These are phyloP conservation scores for Athelia psychrophila DNA, from an alignment of 1,284 basidiomycete species.

Conservation along the genomic window DNA sequence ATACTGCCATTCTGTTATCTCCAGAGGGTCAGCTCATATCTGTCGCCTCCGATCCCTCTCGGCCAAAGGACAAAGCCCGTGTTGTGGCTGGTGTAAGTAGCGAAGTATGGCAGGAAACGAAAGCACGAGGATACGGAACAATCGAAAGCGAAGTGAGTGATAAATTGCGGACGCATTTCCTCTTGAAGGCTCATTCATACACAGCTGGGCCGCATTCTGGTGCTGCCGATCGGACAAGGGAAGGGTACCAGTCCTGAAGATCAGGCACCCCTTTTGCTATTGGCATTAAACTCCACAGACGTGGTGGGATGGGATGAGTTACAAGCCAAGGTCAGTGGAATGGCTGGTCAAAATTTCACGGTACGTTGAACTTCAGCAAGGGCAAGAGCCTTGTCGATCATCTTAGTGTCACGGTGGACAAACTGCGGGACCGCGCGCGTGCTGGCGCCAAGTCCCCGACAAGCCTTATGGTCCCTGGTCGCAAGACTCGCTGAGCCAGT, in stretches of 20 bases:
- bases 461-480: not conserved
- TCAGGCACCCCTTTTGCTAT: conserved; percentile 53
- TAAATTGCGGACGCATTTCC: conserved; percentile 2
- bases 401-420: not conserved
- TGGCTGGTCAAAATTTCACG: not conserved
- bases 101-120: conserved; percentile 74
- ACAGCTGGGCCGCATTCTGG: conserved; percentile 68
- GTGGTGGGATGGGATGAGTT: conserved; percentile 62
- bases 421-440: not conserved
- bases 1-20: conserved; percentile 62
- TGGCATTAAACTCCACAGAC: conserved; percentile 62
- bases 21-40: conserved; percentile 62
- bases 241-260: conserved; percentile 15
- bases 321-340: conserved; percentile 50
- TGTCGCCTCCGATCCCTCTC: conserved; percentile 43
- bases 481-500: not conserved
- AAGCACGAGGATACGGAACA: conserved; percentile 59
- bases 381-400: not conserved
- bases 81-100: conserved; percentile 66
- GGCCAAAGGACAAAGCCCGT: conserved; percentile 68
- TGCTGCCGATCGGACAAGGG: conserved; percentile 56
- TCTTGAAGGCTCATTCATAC: not conserved
- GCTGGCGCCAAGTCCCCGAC: not conserved
- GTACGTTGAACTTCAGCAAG: not conserved
- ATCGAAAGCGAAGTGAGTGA: conserved; percentile 69